Percentiles rank a stretch among this genome's conserved stretches.
These are phyloP conservation scores for Nakazawaea peltata DNA, from an alignment of 805 yeast species.

Conservation along the genomic window DNA sequence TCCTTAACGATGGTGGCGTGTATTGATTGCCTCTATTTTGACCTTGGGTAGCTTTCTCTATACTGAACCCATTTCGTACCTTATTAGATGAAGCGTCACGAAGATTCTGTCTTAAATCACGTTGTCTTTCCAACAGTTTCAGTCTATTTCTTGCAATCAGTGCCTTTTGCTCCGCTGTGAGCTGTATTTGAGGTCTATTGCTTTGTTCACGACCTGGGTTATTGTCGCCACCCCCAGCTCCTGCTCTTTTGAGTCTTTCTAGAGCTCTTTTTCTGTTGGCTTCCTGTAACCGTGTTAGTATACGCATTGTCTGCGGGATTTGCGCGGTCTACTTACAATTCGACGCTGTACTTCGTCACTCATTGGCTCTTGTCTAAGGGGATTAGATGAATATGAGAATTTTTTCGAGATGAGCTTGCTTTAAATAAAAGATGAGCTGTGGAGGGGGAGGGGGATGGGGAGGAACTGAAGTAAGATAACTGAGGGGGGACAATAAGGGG, in stretches of 20 bases:
- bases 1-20: conserved; percentile 41
- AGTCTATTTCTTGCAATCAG: conserved; percentile 45
- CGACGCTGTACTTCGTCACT: conserved; percentile 16
- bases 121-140: conserved; percentile 36
- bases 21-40: too few relatives aligned
- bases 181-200: conserved; percentile 14
- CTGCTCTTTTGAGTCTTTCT: conserved; percentile 39
- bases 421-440: neutral
- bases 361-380: too few relatives aligned
- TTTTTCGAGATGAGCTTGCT: too few relatives aligned
- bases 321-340: conserved; percentile 16
- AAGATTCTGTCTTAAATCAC: conserved; percentile 10
- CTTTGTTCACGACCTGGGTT: too few relatives aligned
- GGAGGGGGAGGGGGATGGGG: neutral
- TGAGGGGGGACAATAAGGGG: too few relatives aligned
- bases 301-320: neutral
- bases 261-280: conserved; percentile 57
- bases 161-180: conserved; percentile 41
- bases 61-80: neutral
- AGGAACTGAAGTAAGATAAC: too few relatives aligned
- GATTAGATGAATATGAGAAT: too few relatives aligned
- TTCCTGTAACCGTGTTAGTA: conserved; percentile 30
- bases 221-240: conserved; percentile 13
- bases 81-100: conserved; percentile 21
- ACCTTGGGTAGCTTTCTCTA: conserved; percentile 13